Evolutionary conservation across 2,329 filamentous ascomycete species (phyloP).

Genomic region (Alternaria triticina): DNA sequence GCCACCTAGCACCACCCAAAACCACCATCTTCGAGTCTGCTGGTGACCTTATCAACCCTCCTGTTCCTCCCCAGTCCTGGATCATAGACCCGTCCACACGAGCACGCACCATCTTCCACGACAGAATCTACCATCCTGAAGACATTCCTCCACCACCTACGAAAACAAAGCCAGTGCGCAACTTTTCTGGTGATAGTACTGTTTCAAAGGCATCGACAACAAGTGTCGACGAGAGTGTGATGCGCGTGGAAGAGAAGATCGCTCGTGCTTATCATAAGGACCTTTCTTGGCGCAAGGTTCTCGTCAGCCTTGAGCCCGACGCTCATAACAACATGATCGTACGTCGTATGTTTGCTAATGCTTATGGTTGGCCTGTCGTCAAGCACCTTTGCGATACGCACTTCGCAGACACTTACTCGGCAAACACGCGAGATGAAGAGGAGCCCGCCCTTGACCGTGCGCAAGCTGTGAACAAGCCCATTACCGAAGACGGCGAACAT

Average conservation of each 20-base stretch:
- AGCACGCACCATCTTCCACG: constrained; percentile 92
- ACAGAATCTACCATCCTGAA: constrained; percentile 89
- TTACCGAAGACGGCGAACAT: constrained; percentile 70
- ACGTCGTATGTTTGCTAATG: constrained; percentile 94
- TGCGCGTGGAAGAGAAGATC: constrained; percentile 98
- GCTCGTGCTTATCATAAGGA: constrained; percentile 92
- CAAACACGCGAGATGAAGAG: constrained; percentile 70
- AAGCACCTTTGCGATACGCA: constrained; percentile 95
- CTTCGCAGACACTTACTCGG: constrained; percentile 77
- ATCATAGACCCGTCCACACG: constrained; percentile 82
- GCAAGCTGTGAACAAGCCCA: constrained; percentile 62
- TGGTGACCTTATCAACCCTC: constrained; percentile 88
- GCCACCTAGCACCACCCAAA: constrained; percentile 75
- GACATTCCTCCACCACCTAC: constrained; percentile 85
- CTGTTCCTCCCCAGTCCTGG: constrained; percentile 80
- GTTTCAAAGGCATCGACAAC: constrained; percentile 32
- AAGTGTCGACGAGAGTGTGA: constrained; percentile 61
- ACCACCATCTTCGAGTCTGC: constrained; percentile 96
- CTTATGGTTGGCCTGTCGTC: constrained; percentile 95
- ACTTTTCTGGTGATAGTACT: constrained; percentile 47
- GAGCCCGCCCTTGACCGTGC: constrained; percentile 74
- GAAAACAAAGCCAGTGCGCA: constrained; percentile 47
- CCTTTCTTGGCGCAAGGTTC: constrained; percentile 93
- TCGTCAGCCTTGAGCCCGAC: constrained; percentile 93
- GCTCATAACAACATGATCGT: constrained; percentile 99